These are phyloP conservation scores for Triticum aestivum DNA, from an alignment of 176 grass and related monocot genomes.

Conservation along the genomic window DNA sequence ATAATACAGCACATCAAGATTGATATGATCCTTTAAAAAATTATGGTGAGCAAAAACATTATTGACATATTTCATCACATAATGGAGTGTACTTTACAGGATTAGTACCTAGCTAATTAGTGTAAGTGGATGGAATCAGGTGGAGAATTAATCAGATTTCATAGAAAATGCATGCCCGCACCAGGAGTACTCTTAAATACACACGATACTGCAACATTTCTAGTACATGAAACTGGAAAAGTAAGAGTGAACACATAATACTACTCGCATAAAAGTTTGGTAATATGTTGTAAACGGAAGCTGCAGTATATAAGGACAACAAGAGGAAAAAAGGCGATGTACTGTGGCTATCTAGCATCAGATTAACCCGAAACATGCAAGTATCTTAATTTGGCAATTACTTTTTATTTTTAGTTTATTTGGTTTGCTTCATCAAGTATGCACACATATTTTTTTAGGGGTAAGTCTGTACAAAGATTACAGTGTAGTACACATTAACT, in stretches of 20 bases:
- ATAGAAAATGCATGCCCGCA: background rate
- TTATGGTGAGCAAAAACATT: background rate
- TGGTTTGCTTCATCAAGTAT: background rate
- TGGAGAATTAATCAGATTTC: too few species aligned
- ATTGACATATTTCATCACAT: background rate
- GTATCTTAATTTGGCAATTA: background rate
- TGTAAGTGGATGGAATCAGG: too few species aligned
- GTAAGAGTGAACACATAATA: background rate
- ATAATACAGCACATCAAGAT: background rate
- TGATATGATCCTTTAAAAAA: background rate
- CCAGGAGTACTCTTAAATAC: background rate
- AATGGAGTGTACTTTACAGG: background rate
- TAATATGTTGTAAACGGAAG: background rate
- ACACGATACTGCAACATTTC: background rate
- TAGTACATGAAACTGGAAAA: background rate
- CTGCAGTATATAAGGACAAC: background rate
- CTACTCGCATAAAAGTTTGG: background rate
- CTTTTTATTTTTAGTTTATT: background rate
- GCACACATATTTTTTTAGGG: too few species aligned
- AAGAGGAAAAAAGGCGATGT: background rate
- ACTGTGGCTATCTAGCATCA: background rate
- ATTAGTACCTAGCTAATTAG: background rate
- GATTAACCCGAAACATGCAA: background rate
- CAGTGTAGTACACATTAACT: background rate
- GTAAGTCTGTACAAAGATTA: background rate